Percentiles rank a stretch among this genome's conserved stretches.
Conservation (phyloP, 179 eudicot genomes). For the Gypsophila paniculata region DNA sequence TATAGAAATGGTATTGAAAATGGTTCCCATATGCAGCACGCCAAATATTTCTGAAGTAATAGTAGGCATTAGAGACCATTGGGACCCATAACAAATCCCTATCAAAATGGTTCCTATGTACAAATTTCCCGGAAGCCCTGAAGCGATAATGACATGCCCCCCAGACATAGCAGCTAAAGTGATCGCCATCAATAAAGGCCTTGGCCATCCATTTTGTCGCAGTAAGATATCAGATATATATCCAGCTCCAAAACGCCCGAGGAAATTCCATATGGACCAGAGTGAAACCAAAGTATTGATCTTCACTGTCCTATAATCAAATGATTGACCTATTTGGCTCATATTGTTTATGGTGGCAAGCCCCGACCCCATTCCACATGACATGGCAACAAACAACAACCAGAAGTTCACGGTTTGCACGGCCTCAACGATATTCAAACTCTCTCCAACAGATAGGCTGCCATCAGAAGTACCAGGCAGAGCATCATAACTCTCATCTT, state of each 20-base stretch:
- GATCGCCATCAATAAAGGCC: slow-evolving; percentile 58
- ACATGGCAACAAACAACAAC: slow-evolving; percentile 67
- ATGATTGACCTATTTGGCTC: slow-evolving; percentile 81
- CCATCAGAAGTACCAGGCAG: slow-evolving; percentile 20
- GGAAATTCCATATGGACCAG: slow-evolving; percentile 91
- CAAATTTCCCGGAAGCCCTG: slow-evolving; percentile 63
- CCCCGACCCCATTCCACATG: slow-evolving; percentile 84
- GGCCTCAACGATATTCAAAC: slow-evolving; percentile 51
- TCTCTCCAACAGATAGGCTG: slow-evolving; percentile 17
- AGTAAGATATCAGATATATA: slow-evolving; percentile 65
- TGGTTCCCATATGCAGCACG: slow-evolving; percentile 73
- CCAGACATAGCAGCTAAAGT: slow-evolving; percentile 59
- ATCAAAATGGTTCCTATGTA: slow-evolving; percentile 63
- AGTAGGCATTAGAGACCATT: slow-evolving; percentile 89
- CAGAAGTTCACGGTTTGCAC: slow-evolving; percentile 56
- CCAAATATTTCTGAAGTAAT: slow-evolving; percentile 79
- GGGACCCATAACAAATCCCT: slow-evolving; percentile 81
- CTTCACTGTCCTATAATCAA: slow-evolving; percentile 46
- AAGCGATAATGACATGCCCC: slow-evolving; percentile 64
- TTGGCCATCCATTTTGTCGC: slow-evolving; percentile 50
- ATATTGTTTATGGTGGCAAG: slow-evolving; percentile 81
- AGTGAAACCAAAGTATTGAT: slow-evolving; percentile 58
- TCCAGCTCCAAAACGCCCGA: slow-evolving; percentile 86
- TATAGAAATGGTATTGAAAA: slow-evolving; percentile 68
- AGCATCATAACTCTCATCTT: slow-evolving; percentile 10